Percentiles rank a stretch among this genome's conserved stretches.
These are phyloP conservation scores for Coniochaeta ligniaria DNA, from an alignment of 2,329 filamentous ascomycete species.

Conservation along the genomic window DNA sequence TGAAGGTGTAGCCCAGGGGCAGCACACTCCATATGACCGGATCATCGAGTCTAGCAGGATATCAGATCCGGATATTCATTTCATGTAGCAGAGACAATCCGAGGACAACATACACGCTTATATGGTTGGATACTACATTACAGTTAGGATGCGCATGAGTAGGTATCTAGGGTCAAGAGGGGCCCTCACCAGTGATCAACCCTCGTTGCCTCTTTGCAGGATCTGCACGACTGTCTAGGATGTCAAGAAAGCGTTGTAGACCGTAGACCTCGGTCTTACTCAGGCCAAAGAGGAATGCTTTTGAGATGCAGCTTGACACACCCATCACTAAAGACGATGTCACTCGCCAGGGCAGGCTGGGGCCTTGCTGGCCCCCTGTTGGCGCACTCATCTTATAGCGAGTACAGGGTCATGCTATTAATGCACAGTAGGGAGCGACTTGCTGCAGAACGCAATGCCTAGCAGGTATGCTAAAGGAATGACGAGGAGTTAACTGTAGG, in stretches of 20 bases:
- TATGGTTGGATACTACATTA: constrained; percentile 71
- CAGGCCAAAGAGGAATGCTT: constrained; percentile 67
- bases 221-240: constrained; percentile 68
- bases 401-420: background rate
- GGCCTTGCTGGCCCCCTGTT: constrained; percentile 28
- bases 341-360: constrained; percentile 62
- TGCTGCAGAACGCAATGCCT: background rate
- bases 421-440: background rate
- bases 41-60: constrained; percentile 63
- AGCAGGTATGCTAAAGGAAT: background rate
- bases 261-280: constrained; percentile 73
- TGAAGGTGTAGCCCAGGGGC: constrained; percentile 65
- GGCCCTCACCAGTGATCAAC: constrained; percentile 66
- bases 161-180: background rate
- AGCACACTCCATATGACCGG: constrained; percentile 89
- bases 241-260: constrained; percentile 63
- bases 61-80: constrained; percentile 4
- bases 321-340: constrained; percentile 71
- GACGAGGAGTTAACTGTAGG: background rate
- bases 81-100: background rate
- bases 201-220: constrained; percentile 62
- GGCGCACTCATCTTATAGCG: constrained; percentile 1
- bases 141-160: constrained; percentile 7
- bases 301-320: constrained; percentile 61
- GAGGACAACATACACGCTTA: constrained; percentile 63